phyloP scores from a whole-genome alignment of 768 basidiomycete genomes.

The Lanmaoa rubissima region DNA sequence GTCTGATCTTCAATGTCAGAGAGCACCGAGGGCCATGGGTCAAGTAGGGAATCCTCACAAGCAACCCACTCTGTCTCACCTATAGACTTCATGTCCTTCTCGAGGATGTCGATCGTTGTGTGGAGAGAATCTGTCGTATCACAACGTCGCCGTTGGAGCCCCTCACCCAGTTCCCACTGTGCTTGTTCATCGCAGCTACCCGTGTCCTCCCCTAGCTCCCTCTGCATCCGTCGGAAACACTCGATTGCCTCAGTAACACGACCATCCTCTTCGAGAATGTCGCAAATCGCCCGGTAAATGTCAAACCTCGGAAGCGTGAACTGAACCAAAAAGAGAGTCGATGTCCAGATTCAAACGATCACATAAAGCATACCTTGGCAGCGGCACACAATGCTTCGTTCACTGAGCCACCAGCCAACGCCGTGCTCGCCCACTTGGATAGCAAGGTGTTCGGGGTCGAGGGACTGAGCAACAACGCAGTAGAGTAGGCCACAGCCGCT shows the following conservation, averaged over 20 bases:
- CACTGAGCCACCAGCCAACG: background rate
- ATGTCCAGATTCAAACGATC: no score
- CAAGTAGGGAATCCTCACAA: background rate
- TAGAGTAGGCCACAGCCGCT: background rate
- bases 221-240: background rate
- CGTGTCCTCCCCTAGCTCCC: background rate
- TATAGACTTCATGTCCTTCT: background rate
- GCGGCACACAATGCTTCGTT: background rate
- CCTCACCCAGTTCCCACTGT: constrained; percentile 4
- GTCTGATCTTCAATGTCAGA: background rate
- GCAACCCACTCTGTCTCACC: background rate
- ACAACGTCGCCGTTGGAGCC: no score
- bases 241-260: background rate
- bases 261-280: background rate
- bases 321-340: background rate
- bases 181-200: background rate
- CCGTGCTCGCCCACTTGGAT: background rate
- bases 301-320: background rate
- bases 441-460: background rate
- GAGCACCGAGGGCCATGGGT: no score
- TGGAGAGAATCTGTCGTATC: no score
- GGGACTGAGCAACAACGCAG: background rate
- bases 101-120: no score
- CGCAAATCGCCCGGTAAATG: constrained; percentile 4
- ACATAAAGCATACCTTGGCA: no score